Evolutionary conservation across 2,329 filamentous ascomycete species (phyloP).

Genomic region (Penicillium sp.): DNA sequence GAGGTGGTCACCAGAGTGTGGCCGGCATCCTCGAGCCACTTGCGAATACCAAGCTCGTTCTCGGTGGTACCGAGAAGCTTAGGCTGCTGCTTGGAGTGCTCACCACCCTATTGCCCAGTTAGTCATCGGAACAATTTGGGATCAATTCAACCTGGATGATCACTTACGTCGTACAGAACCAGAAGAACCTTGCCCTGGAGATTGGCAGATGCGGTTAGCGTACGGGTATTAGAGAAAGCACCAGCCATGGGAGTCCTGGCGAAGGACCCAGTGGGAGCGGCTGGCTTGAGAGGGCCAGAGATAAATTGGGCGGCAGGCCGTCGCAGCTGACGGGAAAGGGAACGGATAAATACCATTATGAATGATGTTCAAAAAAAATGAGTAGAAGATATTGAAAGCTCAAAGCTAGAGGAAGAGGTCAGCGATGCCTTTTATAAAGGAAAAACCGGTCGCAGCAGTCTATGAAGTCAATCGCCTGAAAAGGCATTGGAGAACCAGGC

Average conservation of each 20-base stretch:
- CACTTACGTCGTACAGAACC: conserved; percentile 85
- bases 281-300: conserved; percentile 43
- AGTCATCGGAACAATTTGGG: conserved; percentile 7
- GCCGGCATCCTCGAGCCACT: conserved; percentile 96
- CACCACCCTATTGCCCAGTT: conserved; percentile 60
- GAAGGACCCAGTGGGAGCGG: conserved; percentile 27
- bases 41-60: conserved; percentile 95
- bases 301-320: conserved; percentile 60
- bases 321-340: conserved; percentile 59
- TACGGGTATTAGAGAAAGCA: conserved; percentile 58
- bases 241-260: conserved; percentile 43
- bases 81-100: conserved; percentile 88
- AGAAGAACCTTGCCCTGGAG: conserved; percentile 94
- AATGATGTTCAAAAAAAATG: conserved; percentile 25
- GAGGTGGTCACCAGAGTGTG: conserved; percentile 97
- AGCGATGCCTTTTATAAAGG: conserved; percentile 8
- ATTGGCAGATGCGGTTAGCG: conserved; percentile 67
- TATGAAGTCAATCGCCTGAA: conserved; percentile 14
- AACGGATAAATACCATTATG: conserved; percentile 68
- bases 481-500: conserved; percentile 19
- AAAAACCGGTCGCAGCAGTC: conserved; percentile 4
- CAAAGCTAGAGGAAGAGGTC: conserved; percentile 10
- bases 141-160: conserved; percentile 6
- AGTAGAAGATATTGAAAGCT: conserved; percentile 7
- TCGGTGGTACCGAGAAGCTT: conserved; percentile 91